Conservation (phyloP, 176 grass and related monocot species). For the Puya raimondii region DNA sequence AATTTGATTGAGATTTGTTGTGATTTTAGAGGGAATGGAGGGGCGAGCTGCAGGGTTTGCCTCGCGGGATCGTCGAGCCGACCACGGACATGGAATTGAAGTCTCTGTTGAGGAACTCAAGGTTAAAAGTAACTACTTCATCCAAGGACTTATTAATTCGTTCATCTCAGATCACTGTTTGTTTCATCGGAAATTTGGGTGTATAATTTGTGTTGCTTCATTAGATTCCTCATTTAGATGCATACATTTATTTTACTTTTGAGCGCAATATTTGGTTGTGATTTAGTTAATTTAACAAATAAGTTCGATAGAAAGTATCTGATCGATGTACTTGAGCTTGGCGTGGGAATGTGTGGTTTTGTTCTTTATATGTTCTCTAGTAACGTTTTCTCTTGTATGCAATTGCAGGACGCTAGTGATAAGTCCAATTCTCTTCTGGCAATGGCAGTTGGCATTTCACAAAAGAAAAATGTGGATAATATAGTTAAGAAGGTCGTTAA, state of each 20-base stretch:
- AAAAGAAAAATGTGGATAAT: slow-evolving; percentile 71
- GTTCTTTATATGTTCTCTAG: not conserved
- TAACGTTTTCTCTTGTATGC: not conserved
- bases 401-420: slow-evolving; percentile 39
- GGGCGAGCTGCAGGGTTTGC: slow-evolving; percentile 44
- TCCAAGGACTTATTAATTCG: not conserved
- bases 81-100: slow-evolving; percentile 76
- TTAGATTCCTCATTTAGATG: too few relatives aligned
- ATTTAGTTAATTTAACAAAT: not conserved
- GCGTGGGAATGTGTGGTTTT: not conserved
- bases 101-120: slow-evolving; percentile 40
- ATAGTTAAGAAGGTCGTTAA: slow-evolving; percentile 62
- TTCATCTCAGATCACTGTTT: not conserved
- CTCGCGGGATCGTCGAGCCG: slow-evolving; percentile 62
- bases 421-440: slow-evolving; percentile 59
- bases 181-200: not conserved
- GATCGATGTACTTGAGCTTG: not conserved
- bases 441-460: slow-evolving; percentile 87
- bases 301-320: not conserved
- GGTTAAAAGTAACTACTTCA: slow-evolving; percentile 14
- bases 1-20: not conserved
- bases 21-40: slow-evolving; percentile 26
- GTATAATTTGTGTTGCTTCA: too few relatives aligned
- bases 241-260: not conserved
- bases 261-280: not conserved